Conservation (phyloP, 1,139 yeast genomes). For the Candida anutae region DNA sequence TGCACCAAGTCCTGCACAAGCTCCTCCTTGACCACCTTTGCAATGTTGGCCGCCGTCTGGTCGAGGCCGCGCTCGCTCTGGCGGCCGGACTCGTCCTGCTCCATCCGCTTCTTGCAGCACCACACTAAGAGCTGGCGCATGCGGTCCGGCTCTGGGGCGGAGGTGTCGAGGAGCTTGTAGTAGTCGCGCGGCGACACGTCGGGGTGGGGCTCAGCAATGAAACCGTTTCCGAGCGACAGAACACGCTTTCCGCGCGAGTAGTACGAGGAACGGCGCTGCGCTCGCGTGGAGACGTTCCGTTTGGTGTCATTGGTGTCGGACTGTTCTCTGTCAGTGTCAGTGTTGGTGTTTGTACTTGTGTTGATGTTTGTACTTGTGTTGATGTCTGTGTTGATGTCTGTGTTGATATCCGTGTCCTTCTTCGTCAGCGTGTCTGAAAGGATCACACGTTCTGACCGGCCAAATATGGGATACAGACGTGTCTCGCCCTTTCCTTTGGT, state of each 20-base stretch:
- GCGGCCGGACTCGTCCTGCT: constrained; percentile 20
- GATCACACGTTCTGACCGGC: constrained; percentile 3
- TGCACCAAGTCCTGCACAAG: constrained; percentile 49
- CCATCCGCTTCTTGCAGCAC: constrained; percentile 51
- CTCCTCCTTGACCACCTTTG: constrained; percentile 62
- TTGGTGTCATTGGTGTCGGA: constrained; percentile 19
- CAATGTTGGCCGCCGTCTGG: constrained; percentile 41
- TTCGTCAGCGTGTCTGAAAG: not conserved
- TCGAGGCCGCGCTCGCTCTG: constrained; percentile 15
- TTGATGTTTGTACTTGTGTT: not conserved
- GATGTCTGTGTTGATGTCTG: not conserved
- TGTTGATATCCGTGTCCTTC: not conserved
- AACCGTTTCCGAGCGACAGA: constrained; percentile 71
- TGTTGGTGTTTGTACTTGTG: not conserved
- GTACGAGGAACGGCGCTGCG: constrained; percentile 41
- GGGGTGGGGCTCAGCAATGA: constrained; percentile 59
- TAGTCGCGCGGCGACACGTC: constrained; percentile 51
- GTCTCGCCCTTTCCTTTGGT: too few relatives aligned
- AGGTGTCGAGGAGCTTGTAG: constrained; percentile 54
- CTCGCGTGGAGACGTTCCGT: not conserved
- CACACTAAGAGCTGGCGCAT: constrained; percentile 66
- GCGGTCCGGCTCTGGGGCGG: constrained; percentile 64
- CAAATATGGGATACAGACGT: too few relatives aligned
- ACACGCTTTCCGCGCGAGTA: constrained; percentile 61
- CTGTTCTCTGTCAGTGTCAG: not conserved